These are phyloP conservation scores for Corymbia maculata DNA, from an alignment of 345 rosid species.

Conservation along the genomic window DNA sequence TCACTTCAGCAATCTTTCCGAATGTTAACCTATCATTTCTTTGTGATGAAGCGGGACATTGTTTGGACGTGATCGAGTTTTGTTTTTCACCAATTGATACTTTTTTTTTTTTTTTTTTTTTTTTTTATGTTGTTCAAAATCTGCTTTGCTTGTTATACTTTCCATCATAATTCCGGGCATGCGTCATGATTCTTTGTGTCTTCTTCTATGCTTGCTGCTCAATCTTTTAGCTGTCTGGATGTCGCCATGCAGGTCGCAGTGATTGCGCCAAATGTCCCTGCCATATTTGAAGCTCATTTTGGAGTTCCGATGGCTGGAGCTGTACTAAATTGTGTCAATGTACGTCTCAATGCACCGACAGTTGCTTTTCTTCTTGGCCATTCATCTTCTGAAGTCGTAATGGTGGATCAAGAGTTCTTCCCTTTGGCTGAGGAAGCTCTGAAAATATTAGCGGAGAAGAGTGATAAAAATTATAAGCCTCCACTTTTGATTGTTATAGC, in stretches of 20 bases:
- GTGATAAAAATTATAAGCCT: slow-evolving; percentile 31
- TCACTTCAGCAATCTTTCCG: neutral
- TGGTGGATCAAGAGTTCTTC: slow-evolving; percentile 88
- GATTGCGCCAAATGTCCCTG: slow-evolving; percentile 89
- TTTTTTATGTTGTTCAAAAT: neutral
- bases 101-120: neutral
- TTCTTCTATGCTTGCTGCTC: neutral
- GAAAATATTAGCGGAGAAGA: slow-evolving; percentile 41
- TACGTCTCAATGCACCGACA: slow-evolving; percentile 67
- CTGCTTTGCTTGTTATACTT: neutral
- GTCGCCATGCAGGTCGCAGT: slow-evolving; percentile 53
- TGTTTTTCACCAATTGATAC: neutral
- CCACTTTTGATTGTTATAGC: slow-evolving; percentile 68
- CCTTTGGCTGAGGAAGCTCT: slow-evolving; percentile 66
- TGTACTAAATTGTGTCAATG: slow-evolving; percentile 64
- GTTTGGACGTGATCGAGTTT: neutral
- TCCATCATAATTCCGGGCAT: rapidly evolving
- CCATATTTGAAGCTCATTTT: slow-evolving; percentile 81
- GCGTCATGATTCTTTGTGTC: neutral
- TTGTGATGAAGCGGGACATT: neutral
- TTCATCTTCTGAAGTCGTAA: slow-evolving; percentile 44
- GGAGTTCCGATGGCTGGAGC: slow-evolving; percentile 96
- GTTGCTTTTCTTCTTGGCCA: slow-evolving; percentile 82
- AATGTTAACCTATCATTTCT: neutral
- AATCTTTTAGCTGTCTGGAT: neutral